Evolutionary conservation across 2,329 filamentous ascomycete species (phyloP).

Genomic region (Pezicula radicicola): DNA sequence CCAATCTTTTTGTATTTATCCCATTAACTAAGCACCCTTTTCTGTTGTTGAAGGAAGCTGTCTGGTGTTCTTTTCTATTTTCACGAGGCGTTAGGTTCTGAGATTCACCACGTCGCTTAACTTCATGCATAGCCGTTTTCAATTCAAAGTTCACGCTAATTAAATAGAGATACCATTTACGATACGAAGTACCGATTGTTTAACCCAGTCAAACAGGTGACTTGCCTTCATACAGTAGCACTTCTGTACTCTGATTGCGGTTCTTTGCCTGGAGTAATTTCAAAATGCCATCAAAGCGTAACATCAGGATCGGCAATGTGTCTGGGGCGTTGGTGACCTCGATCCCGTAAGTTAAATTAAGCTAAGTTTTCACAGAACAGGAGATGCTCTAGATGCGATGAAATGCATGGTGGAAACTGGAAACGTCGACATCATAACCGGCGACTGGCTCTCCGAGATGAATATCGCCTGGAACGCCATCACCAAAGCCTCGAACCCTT

Average conservation of each 20-base stretch:
- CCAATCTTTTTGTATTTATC: no score
- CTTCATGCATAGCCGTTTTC: no score
- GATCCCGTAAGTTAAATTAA: neutral
- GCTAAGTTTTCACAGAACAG: slow-evolving; percentile 1
- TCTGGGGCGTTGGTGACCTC: slow-evolving; percentile 8
- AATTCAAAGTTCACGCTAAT: no score
- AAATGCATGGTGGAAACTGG: slow-evolving; percentile 17
- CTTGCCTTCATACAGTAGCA: neutral
- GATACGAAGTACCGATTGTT: no score
- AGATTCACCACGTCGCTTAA: slow-evolving; percentile 1
- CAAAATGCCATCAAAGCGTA: slow-evolving; percentile 8
- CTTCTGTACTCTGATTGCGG: neutral
- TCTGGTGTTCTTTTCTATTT: no score
- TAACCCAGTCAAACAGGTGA: no score
- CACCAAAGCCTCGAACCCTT: slow-evolving; percentile 12
- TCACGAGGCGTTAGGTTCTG: no score
- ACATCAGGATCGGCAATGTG: slow-evolving; percentile 13
- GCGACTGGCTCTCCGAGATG: slow-evolving; percentile 36
- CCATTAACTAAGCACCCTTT: no score
- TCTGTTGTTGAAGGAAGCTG: no score
- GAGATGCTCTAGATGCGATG: slow-evolving; percentile 10
- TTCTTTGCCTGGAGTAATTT: neutral
- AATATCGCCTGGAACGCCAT: slow-evolving; percentile 29
- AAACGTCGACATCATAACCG: slow-evolving; percentile 36
- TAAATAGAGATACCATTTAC: no score